Evolutionary conservation across 169 alveolate species (phyloP).

Genomic region (Perkinsus marinus): DNA sequence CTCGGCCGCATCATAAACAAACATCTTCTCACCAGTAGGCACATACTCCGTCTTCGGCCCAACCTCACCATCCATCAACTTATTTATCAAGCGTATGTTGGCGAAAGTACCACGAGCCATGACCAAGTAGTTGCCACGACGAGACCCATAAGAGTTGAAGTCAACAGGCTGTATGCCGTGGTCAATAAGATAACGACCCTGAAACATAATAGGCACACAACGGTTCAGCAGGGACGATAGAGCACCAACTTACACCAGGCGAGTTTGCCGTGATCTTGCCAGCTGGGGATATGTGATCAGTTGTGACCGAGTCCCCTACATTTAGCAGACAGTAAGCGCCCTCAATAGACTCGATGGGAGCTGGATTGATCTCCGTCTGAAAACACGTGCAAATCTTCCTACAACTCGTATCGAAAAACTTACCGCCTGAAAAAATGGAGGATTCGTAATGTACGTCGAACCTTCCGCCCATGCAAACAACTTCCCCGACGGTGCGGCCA

Average conservation of each 20-base stretch:
- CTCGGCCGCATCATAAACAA: constrained; percentile 82
- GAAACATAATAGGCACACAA: neutral
- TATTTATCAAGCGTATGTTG: constrained; percentile 80
- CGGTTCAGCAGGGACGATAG: neutral
- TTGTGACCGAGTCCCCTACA: constrained; percentile 86
- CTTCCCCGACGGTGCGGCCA: constrained; percentile 66
- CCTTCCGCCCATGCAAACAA: constrained; percentile 76
- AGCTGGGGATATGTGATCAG: constrained; percentile 97
- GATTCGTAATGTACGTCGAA: constrained; percentile 83
- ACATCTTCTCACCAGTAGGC: constrained; percentile 70
- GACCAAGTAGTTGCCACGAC: constrained; percentile 91
- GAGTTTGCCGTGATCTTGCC: constrained; percentile 84
- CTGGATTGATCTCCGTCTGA: constrained; percentile 22
- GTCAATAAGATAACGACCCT: constrained; percentile 48
- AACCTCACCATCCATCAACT: constrained; percentile 58
- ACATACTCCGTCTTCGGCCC: constrained; percentile 82
- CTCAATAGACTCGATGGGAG: neutral
- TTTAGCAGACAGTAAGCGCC: constrained; percentile 37
- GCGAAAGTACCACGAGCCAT: constrained; percentile 93
- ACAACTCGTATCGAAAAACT: constrained; percentile 2
- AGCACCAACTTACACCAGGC: constrained; percentile 62
- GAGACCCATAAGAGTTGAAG: constrained; percentile 87
- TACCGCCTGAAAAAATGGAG: constrained; percentile 73
- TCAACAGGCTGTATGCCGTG: constrained; percentile 71
- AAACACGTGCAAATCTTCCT: constrained; percentile 13